Conservation (phyloP, 805 yeast species). For the Yamadazyma insecticola region DNA sequence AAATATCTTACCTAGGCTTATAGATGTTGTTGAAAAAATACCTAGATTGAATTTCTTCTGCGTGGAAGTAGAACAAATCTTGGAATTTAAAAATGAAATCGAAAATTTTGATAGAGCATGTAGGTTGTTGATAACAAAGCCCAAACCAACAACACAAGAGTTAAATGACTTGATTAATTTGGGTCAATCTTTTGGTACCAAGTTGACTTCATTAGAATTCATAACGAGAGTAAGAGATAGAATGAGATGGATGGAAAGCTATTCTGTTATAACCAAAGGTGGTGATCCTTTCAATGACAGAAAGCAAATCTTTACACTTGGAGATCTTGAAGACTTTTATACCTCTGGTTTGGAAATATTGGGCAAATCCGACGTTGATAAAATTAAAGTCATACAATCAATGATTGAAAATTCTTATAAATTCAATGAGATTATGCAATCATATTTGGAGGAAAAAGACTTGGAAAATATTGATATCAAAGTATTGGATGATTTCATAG, state of each 20-base stretch:
- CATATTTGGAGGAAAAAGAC: conserved; percentile 1
- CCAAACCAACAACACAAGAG: conserved; percentile 36
- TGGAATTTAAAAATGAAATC: conserved; percentile 50
- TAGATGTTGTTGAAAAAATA: conserved; percentile 40
- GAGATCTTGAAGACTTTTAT: conserved; percentile 23
- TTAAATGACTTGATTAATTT: conserved; percentile 49
- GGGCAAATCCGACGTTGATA: conserved; percentile 29
- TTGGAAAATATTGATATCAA: conserved; percentile 14
- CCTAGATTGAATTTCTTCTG: conserved; percentile 47
- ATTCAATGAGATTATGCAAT: conserved; percentile 11
- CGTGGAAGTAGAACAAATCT: conserved; percentile 57
- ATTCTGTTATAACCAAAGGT: conserved; percentile 30
- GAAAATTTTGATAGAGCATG: conserved; percentile 47
- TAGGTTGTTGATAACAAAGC: conserved; percentile 29
- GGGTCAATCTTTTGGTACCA: conserved; percentile 59
- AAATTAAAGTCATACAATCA: conserved; percentile 18
- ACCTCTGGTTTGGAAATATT: conserved; percentile 23
- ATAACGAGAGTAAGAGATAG: conserved; percentile 32
- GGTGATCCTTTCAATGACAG: conserved; percentile 36
- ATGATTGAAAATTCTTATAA: conserved; percentile 22
- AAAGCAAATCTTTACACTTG: conserved; percentile 29
- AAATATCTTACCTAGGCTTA: conserved; percentile 17
- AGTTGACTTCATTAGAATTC: conserved; percentile 42
- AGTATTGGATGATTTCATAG: conserved; percentile 18
- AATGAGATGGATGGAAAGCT: conserved; percentile 29